A percentile compares a stretch with the other conserved stretches of the same genome.
Evolutionary conservation across 2,329 filamentous ascomycete species (phyloP).

Genomic region (Lasiodiplodia gonubiensis): DNA sequence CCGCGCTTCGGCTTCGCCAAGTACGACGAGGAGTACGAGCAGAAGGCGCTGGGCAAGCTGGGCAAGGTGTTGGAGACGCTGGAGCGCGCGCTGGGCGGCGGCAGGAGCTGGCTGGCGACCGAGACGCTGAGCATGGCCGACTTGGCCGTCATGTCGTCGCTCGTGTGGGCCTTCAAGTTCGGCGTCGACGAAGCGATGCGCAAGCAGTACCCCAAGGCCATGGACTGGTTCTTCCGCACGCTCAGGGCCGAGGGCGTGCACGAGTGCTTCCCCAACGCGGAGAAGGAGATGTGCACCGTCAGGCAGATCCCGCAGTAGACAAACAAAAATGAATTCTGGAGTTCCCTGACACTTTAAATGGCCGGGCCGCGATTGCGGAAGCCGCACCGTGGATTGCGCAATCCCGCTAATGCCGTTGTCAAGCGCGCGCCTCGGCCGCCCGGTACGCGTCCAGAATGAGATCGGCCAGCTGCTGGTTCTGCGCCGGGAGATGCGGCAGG

Average conservation of each 20-base stretch:
- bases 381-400: neutral
- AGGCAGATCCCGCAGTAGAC: slow-evolving; percentile 10
- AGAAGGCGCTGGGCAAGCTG: slow-evolving; percentile 31
- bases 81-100: slow-evolving; percentile 30
- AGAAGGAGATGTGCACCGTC: slow-evolving; percentile 8
- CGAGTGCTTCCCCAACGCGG: slow-evolving; percentile 30
- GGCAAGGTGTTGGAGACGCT: slow-evolving; percentile 30
- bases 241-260: slow-evolving; percentile 32
- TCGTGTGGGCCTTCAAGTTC: slow-evolving; percentile 33
- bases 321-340: neutral
- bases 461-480: slow-evolving; percentile 39
- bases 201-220: slow-evolving; percentile 31
- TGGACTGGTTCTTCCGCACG: slow-evolving; percentile 35
- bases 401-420: neutral
- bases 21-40: slow-evolving; percentile 33
- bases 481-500: slow-evolving; percentile 41
- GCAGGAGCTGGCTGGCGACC: slow-evolving; percentile 30
- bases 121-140: slow-evolving; percentile 35
- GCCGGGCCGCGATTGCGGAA: slow-evolving; percentile 9
- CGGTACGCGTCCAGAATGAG: slow-evolving; percentile 35
- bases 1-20: slow-evolving; percentile 23
- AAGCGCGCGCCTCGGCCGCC: neutral
- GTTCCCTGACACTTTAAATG: neutral
- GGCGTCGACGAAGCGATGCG: slow-evolving; percentile 33
- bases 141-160: slow-evolving; percentile 33